A percentile compares a stretch with the other conserved stretches of the same genome.
These are phyloP conservation scores for Coleophoma crateriformis DNA, from an alignment of 2,329 filamentous ascomycete genomes.

Conservation along the genomic window DNA sequence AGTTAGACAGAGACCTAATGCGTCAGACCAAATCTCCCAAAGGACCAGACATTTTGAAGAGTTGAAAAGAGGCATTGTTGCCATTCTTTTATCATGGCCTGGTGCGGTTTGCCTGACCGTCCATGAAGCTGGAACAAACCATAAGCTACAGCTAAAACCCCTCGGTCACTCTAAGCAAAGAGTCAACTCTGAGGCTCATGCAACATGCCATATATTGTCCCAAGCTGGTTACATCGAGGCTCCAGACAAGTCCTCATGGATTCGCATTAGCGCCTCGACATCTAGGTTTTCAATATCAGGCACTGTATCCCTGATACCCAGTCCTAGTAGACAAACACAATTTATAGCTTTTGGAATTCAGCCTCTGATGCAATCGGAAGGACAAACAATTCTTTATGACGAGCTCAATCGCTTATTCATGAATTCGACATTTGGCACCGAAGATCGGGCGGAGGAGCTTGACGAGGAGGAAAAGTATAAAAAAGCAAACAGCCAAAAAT, in stretches of 20 bases:
- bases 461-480: slow-evolving; percentile 30
- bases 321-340: slow-evolving; percentile 67
- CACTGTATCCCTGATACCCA: slow-evolving; percentile 64
- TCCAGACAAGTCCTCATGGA: slow-evolving; percentile 54
- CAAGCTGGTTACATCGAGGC: slow-evolving; percentile 61
- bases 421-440: slow-evolving; percentile 68
- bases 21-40: slow-evolving; percentile 42
- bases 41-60: slow-evolving; percentile 53
- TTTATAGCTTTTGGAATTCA: slow-evolving; percentile 75
- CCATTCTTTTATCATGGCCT: slow-evolving; percentile 67
- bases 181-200: no score
- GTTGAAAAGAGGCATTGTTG: slow-evolving; percentile 39
- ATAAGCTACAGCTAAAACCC: slow-evolving; percentile 8
- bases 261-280: slow-evolving; percentile 62
- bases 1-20: slow-evolving; percentile 68
- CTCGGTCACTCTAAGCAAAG: no score
- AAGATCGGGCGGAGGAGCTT: slow-evolving; percentile 37
- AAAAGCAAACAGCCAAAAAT: slow-evolving; percentile 31
- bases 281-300: slow-evolving; percentile 59
- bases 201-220: no score
- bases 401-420: slow-evolving; percentile 74
- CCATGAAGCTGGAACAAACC: slow-evolving; percentile 36
- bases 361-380: slow-evolving; percentile 51
- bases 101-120: slow-evolving; percentile 50
- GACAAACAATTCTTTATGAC: slow-evolving; percentile 65